Conservation (phyloP, 139 green algal genomes). For the Coccomyxa sp. region DNA sequence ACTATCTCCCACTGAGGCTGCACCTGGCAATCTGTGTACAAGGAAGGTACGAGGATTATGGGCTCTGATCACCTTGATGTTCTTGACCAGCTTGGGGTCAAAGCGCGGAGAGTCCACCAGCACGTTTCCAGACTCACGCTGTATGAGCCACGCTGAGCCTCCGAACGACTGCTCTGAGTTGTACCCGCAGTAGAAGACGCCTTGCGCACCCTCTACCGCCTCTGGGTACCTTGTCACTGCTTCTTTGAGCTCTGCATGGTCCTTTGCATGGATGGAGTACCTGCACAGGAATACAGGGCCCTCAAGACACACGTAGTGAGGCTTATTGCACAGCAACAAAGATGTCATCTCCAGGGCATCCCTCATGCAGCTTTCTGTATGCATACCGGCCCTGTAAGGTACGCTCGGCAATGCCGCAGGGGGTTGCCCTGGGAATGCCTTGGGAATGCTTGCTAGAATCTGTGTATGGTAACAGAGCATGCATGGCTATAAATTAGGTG, state of each 20-base stretch:
- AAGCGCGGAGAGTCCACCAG: conserved; percentile 72
- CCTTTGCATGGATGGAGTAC: conserved; percentile 63
- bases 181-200: conserved; percentile 59
- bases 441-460: too few relatives aligned
- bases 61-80: conserved; percentile 26
- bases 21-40: too few relatives aligned
- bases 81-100: conserved; percentile 55
- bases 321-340: too few relatives aligned
- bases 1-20: too few relatives aligned
- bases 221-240: conserved; percentile 53
- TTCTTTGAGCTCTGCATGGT: conserved; percentile 42
- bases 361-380: too few relatives aligned
- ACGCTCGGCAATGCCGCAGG: too few relatives aligned
- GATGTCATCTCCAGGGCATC: too few relatives aligned
- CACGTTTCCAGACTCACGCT: conserved; percentile 61
- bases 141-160: conserved; percentile 58
- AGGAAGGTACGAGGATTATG: neutral
- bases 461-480: too few relatives aligned
- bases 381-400: too few relatives aligned
- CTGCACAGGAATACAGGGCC: conserved; percentile 38
- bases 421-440: too few relatives aligned
- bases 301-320: too few relatives aligned
- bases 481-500: too few relatives aligned
- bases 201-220: conserved; percentile 31
- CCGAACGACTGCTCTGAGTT: conserved; percentile 38